Percentiles rank a stretch among this genome's conserved stretches.
Conservation (phyloP, 2,329 filamentous ascomycete genomes). For the Fusarium ramigenum region DNA sequence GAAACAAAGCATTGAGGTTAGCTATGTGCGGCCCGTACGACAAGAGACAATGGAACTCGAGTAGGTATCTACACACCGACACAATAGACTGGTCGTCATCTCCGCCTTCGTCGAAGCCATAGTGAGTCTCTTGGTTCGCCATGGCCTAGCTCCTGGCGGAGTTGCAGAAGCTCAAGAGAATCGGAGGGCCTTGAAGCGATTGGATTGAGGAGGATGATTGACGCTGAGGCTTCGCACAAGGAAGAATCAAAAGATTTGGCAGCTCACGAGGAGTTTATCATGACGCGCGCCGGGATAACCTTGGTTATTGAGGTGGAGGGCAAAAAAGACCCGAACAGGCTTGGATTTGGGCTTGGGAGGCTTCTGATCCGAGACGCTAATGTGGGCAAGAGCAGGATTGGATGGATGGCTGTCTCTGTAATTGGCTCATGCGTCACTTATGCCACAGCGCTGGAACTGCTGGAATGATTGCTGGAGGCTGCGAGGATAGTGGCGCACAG, state of each 20-base stretch:
- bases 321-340: constrained; percentile 27
- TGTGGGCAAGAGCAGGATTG: constrained; percentile 24
- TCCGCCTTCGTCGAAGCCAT: constrained; percentile 57
- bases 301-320: constrained; percentile 33
- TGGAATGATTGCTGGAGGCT: constrained; percentile 19
- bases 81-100: constrained; percentile 61
- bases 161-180: constrained; percentile 37
- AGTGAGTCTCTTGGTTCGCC: constrained; percentile 55
- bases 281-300: constrained; percentile 44
- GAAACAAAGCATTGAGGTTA: constrained; percentile 28
- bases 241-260: constrained; percentile 38
- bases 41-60: constrained; percentile 29
- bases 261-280: constrained; percentile 41
- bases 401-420: constrained; percentile 21
- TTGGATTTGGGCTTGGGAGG: constrained; percentile 23
- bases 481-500: constrained; percentile 9
- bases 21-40: constrained; percentile 22
- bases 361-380: constrained; percentile 38
- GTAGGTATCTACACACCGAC: constrained; percentile 47
- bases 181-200: constrained; percentile 26
- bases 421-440: constrained; percentile 32
- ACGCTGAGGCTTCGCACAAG: constrained; percentile 19
- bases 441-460: constrained; percentile 21
- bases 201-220: constrained; percentile 21
- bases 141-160: constrained; percentile 48